A percentile compares a stretch with the other conserved stretches of the same genome.
Evolutionary conservation across 2,329 filamentous ascomycete genomes (phyloP).

Genomic region (Amesomyces nigricolor): DNA sequence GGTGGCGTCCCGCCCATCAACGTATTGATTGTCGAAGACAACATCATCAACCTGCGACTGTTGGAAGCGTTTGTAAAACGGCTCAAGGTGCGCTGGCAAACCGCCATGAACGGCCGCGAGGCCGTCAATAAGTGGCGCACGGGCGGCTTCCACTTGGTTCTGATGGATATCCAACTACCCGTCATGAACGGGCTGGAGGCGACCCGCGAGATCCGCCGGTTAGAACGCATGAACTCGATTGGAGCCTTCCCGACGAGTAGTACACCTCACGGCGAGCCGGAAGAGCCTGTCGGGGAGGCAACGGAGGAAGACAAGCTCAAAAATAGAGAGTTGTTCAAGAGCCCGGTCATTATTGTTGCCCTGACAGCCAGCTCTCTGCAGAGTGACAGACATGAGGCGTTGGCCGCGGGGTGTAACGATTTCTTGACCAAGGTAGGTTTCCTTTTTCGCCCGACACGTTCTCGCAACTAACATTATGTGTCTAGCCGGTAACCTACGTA

Average conservation of each 20-base stretch:
- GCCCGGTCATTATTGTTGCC: constrained; percentile 94
- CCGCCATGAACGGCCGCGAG: constrained; percentile 91
- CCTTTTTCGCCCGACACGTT: too few relatives aligned
- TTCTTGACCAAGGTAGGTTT: constrained; percentile 85
- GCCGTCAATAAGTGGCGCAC: constrained; percentile 89
- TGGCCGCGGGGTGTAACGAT: constrained; percentile 95
- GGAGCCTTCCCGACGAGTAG: constrained; percentile 68
- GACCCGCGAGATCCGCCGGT: constrained; percentile 84
- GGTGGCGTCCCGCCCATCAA: constrained; percentile 90
- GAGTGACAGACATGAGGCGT: constrained; percentile 88
- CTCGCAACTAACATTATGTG: constrained; percentile 7
- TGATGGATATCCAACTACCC: constrained; percentile 98
- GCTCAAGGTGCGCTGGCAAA: constrained; percentile 92
- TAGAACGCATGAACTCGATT: constrained; percentile 87
- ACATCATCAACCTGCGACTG: constrained; percentile 92
- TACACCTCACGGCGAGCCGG: constrained; percentile 35
- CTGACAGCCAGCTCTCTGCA: constrained; percentile 91
- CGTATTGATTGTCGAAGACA: constrained; percentile 96
- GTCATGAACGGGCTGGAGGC: constrained; percentile 95
- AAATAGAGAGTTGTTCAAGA: constrained; percentile 75
- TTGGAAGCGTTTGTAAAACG: constrained; percentile 94
- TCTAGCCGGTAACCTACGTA: constrained; percentile 88
- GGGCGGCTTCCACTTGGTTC: constrained; percentile 89
- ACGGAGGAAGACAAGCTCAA: constrained; percentile 63
- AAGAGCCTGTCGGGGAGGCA: constrained; percentile 39